Evolutionary conservation across 352 stramenopile genomes (phyloP).

Genomic region (Phytophthora pluvialis): DNA sequence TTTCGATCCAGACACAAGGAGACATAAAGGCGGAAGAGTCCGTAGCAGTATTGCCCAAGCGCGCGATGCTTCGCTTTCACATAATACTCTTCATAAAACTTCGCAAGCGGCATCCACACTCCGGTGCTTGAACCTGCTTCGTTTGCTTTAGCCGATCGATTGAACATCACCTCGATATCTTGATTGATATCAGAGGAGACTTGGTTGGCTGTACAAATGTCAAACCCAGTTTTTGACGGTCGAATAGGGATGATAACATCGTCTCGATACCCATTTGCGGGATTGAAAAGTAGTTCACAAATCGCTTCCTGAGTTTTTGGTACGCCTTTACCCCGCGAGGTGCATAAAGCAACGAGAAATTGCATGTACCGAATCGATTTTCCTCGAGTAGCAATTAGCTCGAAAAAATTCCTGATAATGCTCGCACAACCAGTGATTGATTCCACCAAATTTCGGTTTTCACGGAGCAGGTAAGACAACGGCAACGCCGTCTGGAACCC

Average conservation of each 20-base stretch:
- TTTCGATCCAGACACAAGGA: conserved; percentile 77
- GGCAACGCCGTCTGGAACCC: conserved; percentile 75
- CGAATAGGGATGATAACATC: conserved; percentile 63
- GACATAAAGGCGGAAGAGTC: conserved; percentile 72
- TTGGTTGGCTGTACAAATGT: conserved; percentile 49
- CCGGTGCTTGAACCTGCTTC: conserved; percentile 14
- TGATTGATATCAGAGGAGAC: conserved; percentile 26
- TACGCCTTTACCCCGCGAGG: conserved; percentile 57
- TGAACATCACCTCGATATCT: conserved; percentile 53
- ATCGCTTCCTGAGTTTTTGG: conserved; percentile 81
- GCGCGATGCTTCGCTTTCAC: conserved; percentile 46
- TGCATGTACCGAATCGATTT: conserved; percentile 81
- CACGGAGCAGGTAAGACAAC: conserved; percentile 68
- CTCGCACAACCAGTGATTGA: conserved; percentile 67
- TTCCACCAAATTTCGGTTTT: conserved; percentile 76
- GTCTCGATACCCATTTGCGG: conserved; percentile 58
- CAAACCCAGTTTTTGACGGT: conserved; percentile 50
- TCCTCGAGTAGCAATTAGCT: conserved; percentile 70
- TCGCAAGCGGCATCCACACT: conserved; percentile 52
- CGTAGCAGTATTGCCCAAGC: conserved; percentile 75
- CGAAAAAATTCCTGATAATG: conserved; percentile 75
- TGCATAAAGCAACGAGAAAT: conserved; percentile 75
- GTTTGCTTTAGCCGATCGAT: conserved; percentile 11
- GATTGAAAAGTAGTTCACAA: conserved; percentile 73
- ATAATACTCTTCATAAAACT: conserved; percentile 77